These are phyloP conservation scores for Zygnema cylindricum DNA, from an alignment of 139 green algal genomes.

Conservation along the genomic window DNA sequence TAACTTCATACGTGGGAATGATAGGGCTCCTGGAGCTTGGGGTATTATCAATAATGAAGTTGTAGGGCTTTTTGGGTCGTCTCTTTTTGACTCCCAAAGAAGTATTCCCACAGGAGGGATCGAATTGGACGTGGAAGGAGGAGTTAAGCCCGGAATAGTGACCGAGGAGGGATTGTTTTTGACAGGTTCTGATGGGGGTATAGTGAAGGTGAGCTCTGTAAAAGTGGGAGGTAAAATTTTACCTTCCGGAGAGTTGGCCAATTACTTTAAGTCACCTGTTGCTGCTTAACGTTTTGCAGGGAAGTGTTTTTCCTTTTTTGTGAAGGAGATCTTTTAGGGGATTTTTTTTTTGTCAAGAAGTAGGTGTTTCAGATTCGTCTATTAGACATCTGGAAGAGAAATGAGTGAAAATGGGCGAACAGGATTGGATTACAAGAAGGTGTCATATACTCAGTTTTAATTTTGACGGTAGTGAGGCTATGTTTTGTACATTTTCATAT, in stretches of 20 bases:
- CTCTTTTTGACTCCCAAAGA: not conserved
- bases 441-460: too few species aligned
- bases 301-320: too few species aligned
- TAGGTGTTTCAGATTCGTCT: too few species aligned
- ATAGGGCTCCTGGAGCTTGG: conserved; percentile 28
- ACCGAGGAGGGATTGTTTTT: conserved; percentile 25
- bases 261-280: not conserved
- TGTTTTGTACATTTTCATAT: too few species aligned
- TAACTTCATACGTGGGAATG: conserved; percentile 53
- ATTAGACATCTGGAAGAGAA: too few species aligned
- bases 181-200: not conserved
- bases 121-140: conserved; percentile 26
- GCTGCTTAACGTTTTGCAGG: too few species aligned
- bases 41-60: conserved; percentile 31
- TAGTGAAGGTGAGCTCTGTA: conserved; percentile 14
- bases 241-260: not conserved
- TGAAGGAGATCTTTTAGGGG: too few species aligned
- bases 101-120: not conserved
- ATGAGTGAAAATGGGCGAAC: too few species aligned
- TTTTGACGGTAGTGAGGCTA: too few species aligned
- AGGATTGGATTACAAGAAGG: too few species aligned
- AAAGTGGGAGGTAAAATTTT: conserved; percentile 4
- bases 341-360: too few species aligned
- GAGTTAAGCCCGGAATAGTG: conserved; percentile 14
- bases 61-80: conserved; percentile 32